A percentile compares a stretch with the other conserved stretches of the same genome.
phyloP scores from a whole-genome alignment of 2,329 filamentous ascomycete species.

The Colletotrichum scovillei region DNA sequence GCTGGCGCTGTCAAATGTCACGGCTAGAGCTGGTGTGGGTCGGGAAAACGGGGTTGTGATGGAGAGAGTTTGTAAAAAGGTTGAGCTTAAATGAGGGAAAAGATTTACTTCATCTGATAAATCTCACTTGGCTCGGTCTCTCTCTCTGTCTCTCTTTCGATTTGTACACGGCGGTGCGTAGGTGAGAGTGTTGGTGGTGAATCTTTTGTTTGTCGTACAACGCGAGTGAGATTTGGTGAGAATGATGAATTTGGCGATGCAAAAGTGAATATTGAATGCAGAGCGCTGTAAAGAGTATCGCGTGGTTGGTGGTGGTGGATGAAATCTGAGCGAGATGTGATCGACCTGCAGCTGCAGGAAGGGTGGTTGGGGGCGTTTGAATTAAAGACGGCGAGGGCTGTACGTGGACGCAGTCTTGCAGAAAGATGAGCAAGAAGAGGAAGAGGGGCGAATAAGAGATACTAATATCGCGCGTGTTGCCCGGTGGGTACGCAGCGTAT shows the following conservation, averaged over 20 bases:
- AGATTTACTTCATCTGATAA: background rate
- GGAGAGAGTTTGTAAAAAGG: background rate
- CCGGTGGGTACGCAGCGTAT: background rate
- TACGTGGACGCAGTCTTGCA: background rate
- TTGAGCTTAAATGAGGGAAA: background rate
- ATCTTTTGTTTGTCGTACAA: background rate
- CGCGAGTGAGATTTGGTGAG: background rate
- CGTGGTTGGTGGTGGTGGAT: constrained; percentile 3
- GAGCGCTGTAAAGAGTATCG: background rate
- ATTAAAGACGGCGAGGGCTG: background rate
- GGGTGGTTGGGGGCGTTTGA: constrained; percentile 17
- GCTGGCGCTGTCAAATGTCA: constrained; percentile 27
- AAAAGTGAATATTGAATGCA: background rate
- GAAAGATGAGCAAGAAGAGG: background rate
- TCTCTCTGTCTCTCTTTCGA: background rate
- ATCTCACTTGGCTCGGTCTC: background rate
- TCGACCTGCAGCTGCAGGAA: constrained; percentile 26
- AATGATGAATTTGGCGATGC: background rate
- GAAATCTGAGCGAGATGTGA: constrained; percentile 23
- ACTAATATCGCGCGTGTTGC: background rate
- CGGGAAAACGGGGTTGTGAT: background rate
- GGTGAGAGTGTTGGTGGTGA: background rate
- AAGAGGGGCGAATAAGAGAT: background rate
- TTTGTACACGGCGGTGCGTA: background rate
- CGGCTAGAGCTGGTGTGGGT: constrained; percentile 30